Percentiles rank a stretch among this genome's conserved stretches.
phyloP scores from a whole-genome alignment of 257 asterid species.

The Nicotiana benthamiana region DNA sequence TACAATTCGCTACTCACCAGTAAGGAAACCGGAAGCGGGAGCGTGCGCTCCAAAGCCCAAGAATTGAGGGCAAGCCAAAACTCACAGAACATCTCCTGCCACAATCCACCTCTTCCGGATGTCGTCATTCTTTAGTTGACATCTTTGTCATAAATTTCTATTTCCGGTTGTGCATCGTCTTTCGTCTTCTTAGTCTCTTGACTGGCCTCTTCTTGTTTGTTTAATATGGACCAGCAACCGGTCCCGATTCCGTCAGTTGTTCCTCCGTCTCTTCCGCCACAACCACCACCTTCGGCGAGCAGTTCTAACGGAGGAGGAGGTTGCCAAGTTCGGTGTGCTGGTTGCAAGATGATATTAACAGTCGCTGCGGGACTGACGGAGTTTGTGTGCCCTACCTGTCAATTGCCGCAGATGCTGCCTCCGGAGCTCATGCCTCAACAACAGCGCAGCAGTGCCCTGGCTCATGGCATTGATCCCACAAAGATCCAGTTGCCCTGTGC shows the following conservation, averaged over 20 bases:
- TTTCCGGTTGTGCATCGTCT: neutral
- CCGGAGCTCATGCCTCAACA: conserved; percentile 68
- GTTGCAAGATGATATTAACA: conserved; percentile 79
- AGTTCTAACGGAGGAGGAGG: conserved; percentile 30
- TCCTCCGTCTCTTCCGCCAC: conserved; percentile 25
- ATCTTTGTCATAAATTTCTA: neutral
- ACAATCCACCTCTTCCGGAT: neutral
- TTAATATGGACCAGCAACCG: conserved; percentile 68
- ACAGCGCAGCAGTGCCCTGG: conserved; percentile 36
- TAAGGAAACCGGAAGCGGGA: neutral
- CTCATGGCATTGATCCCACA: conserved; percentile 91
- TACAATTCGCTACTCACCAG: too few relatives aligned
- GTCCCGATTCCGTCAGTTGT: conserved; percentile 55
- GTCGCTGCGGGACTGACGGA: conserved; percentile 68
- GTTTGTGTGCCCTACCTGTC: conserved; percentile 89
- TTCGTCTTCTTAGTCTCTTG: neutral
- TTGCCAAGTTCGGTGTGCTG: conserved; percentile 92
- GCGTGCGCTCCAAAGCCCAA: neutral
- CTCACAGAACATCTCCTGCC: neutral
- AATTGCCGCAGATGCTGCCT: conserved; percentile 94
- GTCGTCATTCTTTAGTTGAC: neutral
- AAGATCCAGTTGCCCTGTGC: conserved; percentile 96
- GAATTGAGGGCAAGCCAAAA: neutral
- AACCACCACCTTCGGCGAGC: conserved; percentile 15
- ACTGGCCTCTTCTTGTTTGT: too few relatives aligned